A percentile compares a stretch with the other conserved stretches of the same genome.
Evolutionary conservation across 176 grass and related monocot species (phyloP).

Genomic region (Aegilops umbellulata): DNA sequence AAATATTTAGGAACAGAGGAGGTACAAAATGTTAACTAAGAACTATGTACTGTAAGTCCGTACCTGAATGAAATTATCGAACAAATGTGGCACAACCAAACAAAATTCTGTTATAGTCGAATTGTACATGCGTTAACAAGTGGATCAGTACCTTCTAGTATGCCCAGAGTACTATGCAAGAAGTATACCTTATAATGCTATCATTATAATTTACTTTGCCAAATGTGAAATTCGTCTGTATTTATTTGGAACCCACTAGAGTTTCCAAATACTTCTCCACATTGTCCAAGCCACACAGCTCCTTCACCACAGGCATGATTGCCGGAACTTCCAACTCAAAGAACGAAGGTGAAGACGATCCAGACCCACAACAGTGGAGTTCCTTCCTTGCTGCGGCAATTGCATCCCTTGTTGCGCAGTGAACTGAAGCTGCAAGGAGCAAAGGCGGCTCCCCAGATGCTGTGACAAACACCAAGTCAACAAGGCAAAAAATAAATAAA

Average conservation of each 20-base stretch:
- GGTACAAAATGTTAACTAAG: neutral
- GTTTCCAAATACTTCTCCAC: conserved; percentile 69
- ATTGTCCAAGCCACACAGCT: conserved; percentile 73
- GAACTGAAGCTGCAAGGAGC: conserved; percentile 80
- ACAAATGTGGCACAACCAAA: neutral
- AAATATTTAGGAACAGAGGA: too few relatives aligned
- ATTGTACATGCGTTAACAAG: neutral
- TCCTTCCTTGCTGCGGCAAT: conserved; percentile 59
- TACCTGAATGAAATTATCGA: neutral
- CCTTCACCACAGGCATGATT: conserved; percentile 76
- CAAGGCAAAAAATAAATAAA: neutral
- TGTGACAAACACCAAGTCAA: conserved; percentile 35
- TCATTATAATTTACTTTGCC: neutral
- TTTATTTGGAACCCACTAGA: conserved; percentile 33
- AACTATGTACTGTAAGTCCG: neutral
- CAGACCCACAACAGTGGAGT: conserved; percentile 1
- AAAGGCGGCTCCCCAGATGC: conserved; percentile 92
- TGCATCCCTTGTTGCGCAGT: conserved; percentile 70
- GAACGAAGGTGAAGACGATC: conserved; percentile 31
- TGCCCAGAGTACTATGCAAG: neutral
- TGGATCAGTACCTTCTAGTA: neutral
- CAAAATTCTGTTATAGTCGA: neutral
- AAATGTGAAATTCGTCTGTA: neutral
- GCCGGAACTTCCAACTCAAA: conserved; percentile 68
- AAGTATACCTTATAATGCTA: neutral